Percentiles rank a stretch among this genome's conserved stretches.
Evolutionary conservation across 164 flowering plant genomes (phyloP).

Genomic region (Dillenia turbinata): DNA sequence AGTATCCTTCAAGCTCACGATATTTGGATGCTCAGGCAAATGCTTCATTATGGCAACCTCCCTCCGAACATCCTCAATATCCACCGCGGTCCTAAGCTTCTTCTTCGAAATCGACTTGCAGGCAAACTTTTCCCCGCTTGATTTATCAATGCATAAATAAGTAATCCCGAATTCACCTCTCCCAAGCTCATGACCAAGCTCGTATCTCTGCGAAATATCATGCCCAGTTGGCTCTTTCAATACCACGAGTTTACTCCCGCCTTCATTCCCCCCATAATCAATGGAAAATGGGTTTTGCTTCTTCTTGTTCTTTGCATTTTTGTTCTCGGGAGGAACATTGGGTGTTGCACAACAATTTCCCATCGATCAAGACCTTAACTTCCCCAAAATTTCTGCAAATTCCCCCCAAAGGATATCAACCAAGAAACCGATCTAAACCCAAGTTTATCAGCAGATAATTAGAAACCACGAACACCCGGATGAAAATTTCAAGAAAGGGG

Average conservation of each 20-base stretch:
- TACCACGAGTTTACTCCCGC: constrained; percentile 32
- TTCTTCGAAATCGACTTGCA: constrained; percentile 36
- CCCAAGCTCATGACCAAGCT: constrained; percentile 57
- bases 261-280: constrained; percentile 24
- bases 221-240: constrained; percentile 45
- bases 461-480: neutral
- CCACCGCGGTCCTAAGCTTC: constrained; percentile 44
- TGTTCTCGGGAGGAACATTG: constrained; percentile 19
- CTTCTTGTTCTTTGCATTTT: constrained; percentile 35
- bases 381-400: too few species aligned
- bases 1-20: constrained; percentile 48
- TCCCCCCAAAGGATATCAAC: too few species aligned
- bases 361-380: constrained; percentile 34
- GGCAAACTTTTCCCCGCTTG: constrained; percentile 38
- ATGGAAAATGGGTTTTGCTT: constrained; percentile 62
- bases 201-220: constrained; percentile 33
- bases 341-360: constrained; percentile 79
- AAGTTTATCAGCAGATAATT: too few species aligned
- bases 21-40: constrained; percentile 53
- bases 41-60: constrained; percentile 68
- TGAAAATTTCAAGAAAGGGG: neutral
- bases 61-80: constrained; percentile 65
- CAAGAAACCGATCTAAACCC: too few species aligned
- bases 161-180: constrained; percentile 69
- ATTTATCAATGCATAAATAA: constrained; percentile 33